A percentile compares a stretch with the other conserved stretches of the same genome.
phyloP scores from a whole-genome alignment of 2,329 filamentous ascomycete genomes.

The Diatrype stigma region DNA sequence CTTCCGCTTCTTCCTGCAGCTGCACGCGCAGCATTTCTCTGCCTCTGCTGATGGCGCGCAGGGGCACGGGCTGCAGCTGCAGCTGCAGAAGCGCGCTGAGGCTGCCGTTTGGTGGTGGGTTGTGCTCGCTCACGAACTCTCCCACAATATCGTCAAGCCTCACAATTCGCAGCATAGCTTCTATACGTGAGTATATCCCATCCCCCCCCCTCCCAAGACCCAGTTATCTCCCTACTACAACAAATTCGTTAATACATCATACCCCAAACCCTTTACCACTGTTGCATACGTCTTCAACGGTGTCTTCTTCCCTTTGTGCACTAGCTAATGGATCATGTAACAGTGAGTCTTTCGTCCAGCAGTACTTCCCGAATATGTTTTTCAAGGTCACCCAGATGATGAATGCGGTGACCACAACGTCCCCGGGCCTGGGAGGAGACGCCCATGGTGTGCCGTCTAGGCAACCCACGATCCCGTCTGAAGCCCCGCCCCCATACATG shows the following conservation, averaged over 20 bases:
- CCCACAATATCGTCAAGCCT: slow-evolving; percentile 80
- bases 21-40: slow-evolving; percentile 58
- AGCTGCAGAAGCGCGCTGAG: slow-evolving; percentile 59
- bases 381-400: slow-evolving; percentile 37
- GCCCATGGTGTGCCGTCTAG: background rate
- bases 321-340: slow-evolving; percentile 10
- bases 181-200: slow-evolving; percentile 58
- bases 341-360: slow-evolving; percentile 71
- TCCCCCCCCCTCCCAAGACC: background rate
- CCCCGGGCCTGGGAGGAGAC: background rate
- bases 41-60: slow-evolving; percentile 3
- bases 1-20: slow-evolving; percentile 75
- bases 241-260: too few species aligned
- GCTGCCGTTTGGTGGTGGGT: slow-evolving; percentile 89
- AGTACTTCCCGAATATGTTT: slow-evolving; percentile 72
- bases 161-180: slow-evolving; percentile 80
- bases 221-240: too few species aligned
- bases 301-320: slow-evolving; percentile 8
- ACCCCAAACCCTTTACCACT: too few species aligned
- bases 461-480: background rate
- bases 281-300: too few species aligned
- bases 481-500: background rate
- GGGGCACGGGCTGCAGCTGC: slow-evolving; percentile 7
- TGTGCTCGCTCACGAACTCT: slow-evolving; percentile 90
- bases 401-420: background rate